Base-by-base conservation (phyloP, 768 basidiomycete genomes). In the Phanerodontia chrysosporium region DNA sequence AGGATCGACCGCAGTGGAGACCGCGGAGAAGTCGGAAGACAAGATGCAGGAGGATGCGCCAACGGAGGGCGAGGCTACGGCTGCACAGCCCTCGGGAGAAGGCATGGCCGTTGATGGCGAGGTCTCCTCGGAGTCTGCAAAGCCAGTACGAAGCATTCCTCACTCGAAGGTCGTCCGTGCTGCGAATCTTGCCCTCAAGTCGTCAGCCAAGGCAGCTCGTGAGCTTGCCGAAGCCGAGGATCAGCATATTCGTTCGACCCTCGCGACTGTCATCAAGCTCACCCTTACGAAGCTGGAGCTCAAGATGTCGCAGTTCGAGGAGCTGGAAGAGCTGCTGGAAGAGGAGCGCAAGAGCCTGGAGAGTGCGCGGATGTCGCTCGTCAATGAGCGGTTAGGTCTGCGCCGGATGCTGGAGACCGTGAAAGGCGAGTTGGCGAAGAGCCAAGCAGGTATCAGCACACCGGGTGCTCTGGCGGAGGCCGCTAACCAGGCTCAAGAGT, bases 241-340 rank as follows among this genome's bases (percentile, higher is more conserved):
- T 64, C 70, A 77, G 0, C 86, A 91, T 59, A 91, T 99, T 57
- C 84, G 87, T 35, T 77, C 82, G 58, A 81, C 89, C 1, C 84
- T 98, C 49, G 84, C 92, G 2, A 83, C 85, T 36, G 80, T 99
- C 59, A 90, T 99, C 74, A 89, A 92, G 73, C 79, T 91, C 57
- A 92, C 81, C 59, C 79, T 83, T 66, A 92, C 81, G 49, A 98
- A 98, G 73, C 84, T 98, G 36, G 95, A 98, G 68, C 78, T 96
- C 55, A 98, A 99, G 80, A 91, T 95, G 85, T 75, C 83, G 1
- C 92, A 95, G 71, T 98, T 98, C 67, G 97, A 98, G 70, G 88
- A 92, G 71, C 78, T 99, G 58, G 97, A 99, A 70, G 89, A 90
- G 49, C 76, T 94, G 9, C 76, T 99, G 53, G 97, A 98, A 70